Evolutionary conservation across 176 grass and related monocot genomes (phyloP), one percentile per base, ranked within the genome.

Genomic region (Oryza punctata): DNA sequence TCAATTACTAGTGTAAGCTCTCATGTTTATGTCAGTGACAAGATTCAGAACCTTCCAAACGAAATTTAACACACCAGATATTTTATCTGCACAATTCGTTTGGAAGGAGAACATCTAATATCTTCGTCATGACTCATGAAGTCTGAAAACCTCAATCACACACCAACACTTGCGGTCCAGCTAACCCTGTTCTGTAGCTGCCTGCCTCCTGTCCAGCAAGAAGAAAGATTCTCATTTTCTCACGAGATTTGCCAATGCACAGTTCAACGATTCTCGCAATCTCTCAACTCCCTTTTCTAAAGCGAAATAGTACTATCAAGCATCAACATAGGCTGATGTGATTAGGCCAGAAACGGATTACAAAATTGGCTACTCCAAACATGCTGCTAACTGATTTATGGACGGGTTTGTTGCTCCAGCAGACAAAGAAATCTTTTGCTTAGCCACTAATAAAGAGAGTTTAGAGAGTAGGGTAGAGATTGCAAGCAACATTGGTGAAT

Each of bases 361-460:
- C 64, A 52, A 67, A 84, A 40, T 28, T 35, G 72, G 3, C 6
- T 45, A 38, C 63, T 57, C 72, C 82, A 68, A 68, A 2, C 82
- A 57, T n/a, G 69, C 19, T 8, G 26, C 43, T 54, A 54, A 4
- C 81, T 61, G 29, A 29, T 74, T 54, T 19, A 3, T 12, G 54
- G 29, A 47, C 27, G 12, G 46, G 45, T 19, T 5, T 54, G 49
- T 18, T 54, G 49, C 18, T 19, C 49, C 30, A 50, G 4, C 77
- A 23, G 41, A 60, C 67, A 57, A 21, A 27, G 26, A n/a, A 24
- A 65, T 76, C 61, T 41, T 83, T 13, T n/a, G 54, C 52, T 64
- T 73, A 15, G 24, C 50, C 68, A n/a, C 38, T 83, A 26, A 83
- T 13, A 59, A 45, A 3, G 81, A 26, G 1, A 37, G 35, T 37